These are phyloP conservation scores for Fusarium subglutinans DNA, from an alignment of 2,329 filamentous ascomycete species.

Conservation along the genomic window DNA sequence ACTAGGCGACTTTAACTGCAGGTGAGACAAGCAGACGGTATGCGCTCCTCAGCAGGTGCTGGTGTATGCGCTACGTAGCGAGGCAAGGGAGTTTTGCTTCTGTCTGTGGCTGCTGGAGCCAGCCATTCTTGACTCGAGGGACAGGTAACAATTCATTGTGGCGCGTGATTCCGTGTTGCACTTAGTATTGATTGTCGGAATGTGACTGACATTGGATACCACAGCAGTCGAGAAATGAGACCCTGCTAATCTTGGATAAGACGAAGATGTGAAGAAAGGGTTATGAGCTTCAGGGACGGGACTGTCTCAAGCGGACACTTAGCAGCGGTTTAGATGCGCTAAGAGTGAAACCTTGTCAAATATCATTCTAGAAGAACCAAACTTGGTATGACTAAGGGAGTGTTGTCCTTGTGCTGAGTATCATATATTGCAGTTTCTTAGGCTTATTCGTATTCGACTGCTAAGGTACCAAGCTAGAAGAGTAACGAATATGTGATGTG, in stretches of 20 bases:
- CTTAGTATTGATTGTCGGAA: slow-evolving; percentile 18
- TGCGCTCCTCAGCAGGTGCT: slow-evolving; percentile 12
- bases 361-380: slow-evolving; percentile 21
- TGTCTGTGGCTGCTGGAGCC: slow-evolving; percentile 14
- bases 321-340: slow-evolving; percentile 2
- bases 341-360: slow-evolving; percentile 17
- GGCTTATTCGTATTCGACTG: background rate
- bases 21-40: slow-evolving; percentile 26
- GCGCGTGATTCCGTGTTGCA: slow-evolving; percentile 10
- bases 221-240: slow-evolving; percentile 19
- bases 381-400: background rate
- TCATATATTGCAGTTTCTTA: background rate
- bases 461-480: background rate
- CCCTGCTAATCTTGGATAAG: slow-evolving; percentile 1
- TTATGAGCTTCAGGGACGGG: background rate
- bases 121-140: slow-evolving; percentile 22
- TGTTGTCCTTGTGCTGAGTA: background rate
- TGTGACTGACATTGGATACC: slow-evolving; percentile 25
- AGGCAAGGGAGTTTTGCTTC: slow-evolving; percentile 28
- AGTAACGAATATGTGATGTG: background rate
- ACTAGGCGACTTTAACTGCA: slow-evolving; percentile 19
- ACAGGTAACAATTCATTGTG: slow-evolving; percentile 18
- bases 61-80: slow-evolving; percentile 7
- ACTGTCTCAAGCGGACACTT: slow-evolving; percentile 10
- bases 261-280: background rate